Evolutionary conservation across 1,284 basidiomycete genomes (phyloP).

Genomic region (Apiotrichum siamense): DNA sequence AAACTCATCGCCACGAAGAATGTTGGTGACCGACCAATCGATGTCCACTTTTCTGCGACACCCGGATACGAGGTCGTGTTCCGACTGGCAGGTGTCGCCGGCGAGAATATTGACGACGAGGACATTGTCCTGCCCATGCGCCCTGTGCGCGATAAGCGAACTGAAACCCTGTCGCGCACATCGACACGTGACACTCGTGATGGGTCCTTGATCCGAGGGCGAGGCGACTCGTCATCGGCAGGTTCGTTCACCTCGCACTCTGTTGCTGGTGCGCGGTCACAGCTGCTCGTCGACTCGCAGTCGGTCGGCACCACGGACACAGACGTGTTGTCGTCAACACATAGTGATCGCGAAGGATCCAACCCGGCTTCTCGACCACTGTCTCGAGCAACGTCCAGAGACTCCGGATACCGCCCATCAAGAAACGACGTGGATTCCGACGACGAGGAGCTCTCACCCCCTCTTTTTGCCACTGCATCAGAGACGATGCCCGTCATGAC

Average conservation of each 20-base stretch:
- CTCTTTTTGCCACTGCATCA: slow-evolving; percentile 16
- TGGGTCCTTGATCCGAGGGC: not conserved
- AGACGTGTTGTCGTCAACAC: slow-evolving; percentile 5
- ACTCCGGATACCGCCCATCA: slow-evolving; percentile 31
- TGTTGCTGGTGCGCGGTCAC: not conserved
- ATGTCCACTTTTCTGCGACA: slow-evolving; percentile 48
- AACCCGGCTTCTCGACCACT: slow-evolving; percentile 31
- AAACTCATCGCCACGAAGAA: slow-evolving; percentile 50
- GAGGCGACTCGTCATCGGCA: not conserved
- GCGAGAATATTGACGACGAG: slow-evolving; percentile 44
- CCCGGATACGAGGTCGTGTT: slow-evolving; percentile 49
- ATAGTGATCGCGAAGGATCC: slow-evolving; percentile 26
- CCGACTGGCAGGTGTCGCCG: slow-evolving; percentile 47
- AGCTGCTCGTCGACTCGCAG: slow-evolving; percentile 1
- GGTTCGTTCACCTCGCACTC: slow-evolving; percentile 3
- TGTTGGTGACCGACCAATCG: slow-evolving; percentile 46
- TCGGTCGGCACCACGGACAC: slow-evolving; percentile 2
- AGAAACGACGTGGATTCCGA: slow-evolving; percentile 28
- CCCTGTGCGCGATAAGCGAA: slow-evolving; percentile 11
- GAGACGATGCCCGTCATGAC: not conserved
- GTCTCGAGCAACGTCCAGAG: slow-evolving; percentile 35
- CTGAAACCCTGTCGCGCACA: slow-evolving; percentile 22
- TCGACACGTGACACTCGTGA: slow-evolving; percentile 29
- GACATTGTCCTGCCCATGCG: slow-evolving; percentile 19
- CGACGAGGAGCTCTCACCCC: slow-evolving; percentile 29